phyloP scores from a whole-genome alignment of 495 filamentous ascomycete species.

The Daldinia caldariorum region DNA sequence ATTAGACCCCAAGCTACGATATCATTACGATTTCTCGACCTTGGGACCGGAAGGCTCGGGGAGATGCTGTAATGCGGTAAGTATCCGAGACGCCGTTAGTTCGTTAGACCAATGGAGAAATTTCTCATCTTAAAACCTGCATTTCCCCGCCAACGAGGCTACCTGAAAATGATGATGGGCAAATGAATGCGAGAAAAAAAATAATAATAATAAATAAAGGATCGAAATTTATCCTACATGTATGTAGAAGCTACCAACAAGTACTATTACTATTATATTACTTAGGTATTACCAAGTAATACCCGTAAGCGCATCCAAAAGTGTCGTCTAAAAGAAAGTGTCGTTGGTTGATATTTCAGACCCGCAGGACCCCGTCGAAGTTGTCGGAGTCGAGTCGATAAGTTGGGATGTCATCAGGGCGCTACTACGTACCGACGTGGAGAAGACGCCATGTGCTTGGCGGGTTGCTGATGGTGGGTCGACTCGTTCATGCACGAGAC shows the following conservation, averaged over 20 bases:
- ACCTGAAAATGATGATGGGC: neutral
- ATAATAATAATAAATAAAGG: too few relatives aligned
- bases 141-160: slow-evolving; percentile 1
- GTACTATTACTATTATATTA: neutral
- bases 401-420: slow-evolving; percentile 39
- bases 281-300: neutral
- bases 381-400: slow-evolving; percentile 24
- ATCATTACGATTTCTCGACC: neutral
- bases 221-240: neutral
- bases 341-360: slow-evolving; percentile 6
- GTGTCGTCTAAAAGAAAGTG: neutral
- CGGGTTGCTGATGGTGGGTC: slow-evolving; percentile 17
- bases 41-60: slow-evolving; percentile 33
- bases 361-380: neutral
- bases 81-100: slow-evolving; percentile 32
- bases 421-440: slow-evolving; percentile 6
- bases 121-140: slow-evolving; percentile 12
- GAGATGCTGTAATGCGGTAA: neutral
- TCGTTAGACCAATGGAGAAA: slow-evolving; percentile 14
- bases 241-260: neutral
- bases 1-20: neutral
- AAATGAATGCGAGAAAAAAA: slow-evolving; percentile 6
- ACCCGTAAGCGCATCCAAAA: slow-evolving; percentile 3
- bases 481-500: slow-evolving; percentile 41
- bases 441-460: slow-evolving; percentile 27